Percentiles rank a stretch among this genome's conserved stretches.
These are phyloP conservation scores for Eryngium alpinum DNA, from an alignment of 140 eudicot species.

Conservation along the genomic window DNA sequence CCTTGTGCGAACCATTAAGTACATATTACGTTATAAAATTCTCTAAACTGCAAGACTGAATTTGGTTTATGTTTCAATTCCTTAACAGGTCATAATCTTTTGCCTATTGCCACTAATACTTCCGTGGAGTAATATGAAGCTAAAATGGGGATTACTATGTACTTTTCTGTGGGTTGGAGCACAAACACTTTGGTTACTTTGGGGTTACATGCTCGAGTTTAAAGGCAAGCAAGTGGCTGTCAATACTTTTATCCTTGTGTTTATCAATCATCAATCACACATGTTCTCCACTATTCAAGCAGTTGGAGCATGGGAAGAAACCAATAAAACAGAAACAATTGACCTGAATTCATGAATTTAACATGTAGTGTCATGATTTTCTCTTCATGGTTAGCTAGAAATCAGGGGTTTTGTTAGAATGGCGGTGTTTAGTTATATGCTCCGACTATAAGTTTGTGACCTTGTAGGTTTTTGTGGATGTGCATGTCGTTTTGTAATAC, in stretches of 20 bases:
- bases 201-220: slow-evolving; percentile 91
- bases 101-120: slow-evolving; percentile 67
- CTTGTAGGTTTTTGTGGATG: too few species aligned
- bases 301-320: slow-evolving; percentile 25
- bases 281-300: slow-evolving; percentile 48
- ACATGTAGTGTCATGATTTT: background rate
- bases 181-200: slow-evolving; percentile 77
- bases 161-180: slow-evolving; percentile 66
- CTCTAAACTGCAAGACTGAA: background rate
- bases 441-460: too few species aligned
- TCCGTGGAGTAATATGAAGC: slow-evolving; percentile 88
- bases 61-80: background rate
- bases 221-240: slow-evolving; percentile 87
- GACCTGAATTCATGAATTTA: background rate
- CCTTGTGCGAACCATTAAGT: background rate
- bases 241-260: slow-evolving; percentile 50
- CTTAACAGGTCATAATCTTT: slow-evolving; percentile 78
- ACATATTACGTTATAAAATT: background rate
- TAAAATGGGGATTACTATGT: slow-evolving; percentile 65
- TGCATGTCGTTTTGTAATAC: too few species aligned
- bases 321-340: slow-evolving; percentile 15
- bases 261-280: slow-evolving; percentile 45
- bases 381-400: background rate
- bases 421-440: background rate
- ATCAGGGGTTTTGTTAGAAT: background rate